Evolutionary conservation across 169 alveolate genomes (phyloP).

Genomic region (Plasmodium cynomolgi): DNA sequence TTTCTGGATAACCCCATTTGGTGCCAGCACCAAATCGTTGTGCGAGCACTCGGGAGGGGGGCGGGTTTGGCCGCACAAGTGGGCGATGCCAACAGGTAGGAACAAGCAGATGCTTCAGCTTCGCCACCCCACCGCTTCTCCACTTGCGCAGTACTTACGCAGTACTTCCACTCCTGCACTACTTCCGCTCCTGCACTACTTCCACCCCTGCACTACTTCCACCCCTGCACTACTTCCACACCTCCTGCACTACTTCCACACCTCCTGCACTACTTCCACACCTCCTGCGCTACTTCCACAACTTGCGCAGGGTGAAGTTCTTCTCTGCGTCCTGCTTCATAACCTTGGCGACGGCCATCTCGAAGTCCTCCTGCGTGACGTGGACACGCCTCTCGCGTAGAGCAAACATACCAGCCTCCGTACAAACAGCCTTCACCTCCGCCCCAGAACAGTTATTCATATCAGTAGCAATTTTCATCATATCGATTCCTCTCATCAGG

Average conservation of each 20-base stretch:
- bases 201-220: too few species aligned
- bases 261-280: background rate
- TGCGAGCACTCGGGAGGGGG: background rate
- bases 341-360: constrained; percentile 96
- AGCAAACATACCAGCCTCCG: constrained; percentile 99
- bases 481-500: constrained; percentile 97
- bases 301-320: constrained; percentile 90
- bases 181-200: too few species aligned
- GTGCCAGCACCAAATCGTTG: too few species aligned
- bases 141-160: too few species aligned
- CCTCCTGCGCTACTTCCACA: constrained; percentile 90
- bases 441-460: constrained; percentile 99
- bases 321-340: constrained; percentile 95
- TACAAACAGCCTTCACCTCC: constrained; percentile 99
- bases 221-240: too few species aligned
- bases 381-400: constrained; percentile 98
- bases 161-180: too few species aligned
- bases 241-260: too few species aligned
- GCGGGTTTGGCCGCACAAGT: background rate
- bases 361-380: constrained; percentile 98
- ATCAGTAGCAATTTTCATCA: constrained; percentile 93
- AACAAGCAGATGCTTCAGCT: background rate
- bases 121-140: too few species aligned
- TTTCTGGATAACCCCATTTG: too few species aligned
- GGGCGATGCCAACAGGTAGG: background rate